Percentiles rank a stretch among this genome's conserved stretches.
phyloP scores from a whole-genome alignment of 2,329 filamentous ascomycete species.

The Pseudogymnoascus sp. region DNA sequence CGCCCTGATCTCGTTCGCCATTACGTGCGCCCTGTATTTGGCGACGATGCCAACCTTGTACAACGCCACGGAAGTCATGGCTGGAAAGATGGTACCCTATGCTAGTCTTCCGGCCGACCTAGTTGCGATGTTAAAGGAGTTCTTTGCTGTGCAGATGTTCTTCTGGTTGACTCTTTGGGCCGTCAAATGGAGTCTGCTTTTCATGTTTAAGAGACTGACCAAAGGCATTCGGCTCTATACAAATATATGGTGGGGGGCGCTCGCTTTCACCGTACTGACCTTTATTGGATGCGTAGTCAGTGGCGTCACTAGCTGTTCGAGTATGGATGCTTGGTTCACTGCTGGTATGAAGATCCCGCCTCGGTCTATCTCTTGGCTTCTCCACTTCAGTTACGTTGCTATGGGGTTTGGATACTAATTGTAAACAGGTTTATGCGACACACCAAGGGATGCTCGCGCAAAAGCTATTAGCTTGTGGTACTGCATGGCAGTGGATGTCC shows the following conservation, averaged over 20 bases:
- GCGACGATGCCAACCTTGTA: constrained; percentile 29
- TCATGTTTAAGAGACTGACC: background rate
- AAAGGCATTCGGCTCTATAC: background rate
- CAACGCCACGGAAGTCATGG: constrained; percentile 22
- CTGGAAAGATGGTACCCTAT: constrained; percentile 22
- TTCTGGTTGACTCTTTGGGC: constrained; percentile 9
- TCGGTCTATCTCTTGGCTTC: background rate
- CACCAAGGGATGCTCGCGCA: constrained; percentile 12
- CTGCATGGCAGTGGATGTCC: constrained; percentile 14
- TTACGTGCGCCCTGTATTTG: constrained; percentile 28
- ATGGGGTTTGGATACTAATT: background rate
- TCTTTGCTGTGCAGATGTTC: constrained; percentile 23
- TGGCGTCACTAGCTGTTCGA: constrained; percentile 28
- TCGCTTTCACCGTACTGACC: constrained; percentile 20
- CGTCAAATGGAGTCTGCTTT: constrained; percentile 8
- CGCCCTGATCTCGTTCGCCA: constrained; percentile 23
- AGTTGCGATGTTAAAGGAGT: constrained; percentile 28
- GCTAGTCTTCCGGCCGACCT: constrained; percentile 26
- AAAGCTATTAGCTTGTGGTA: constrained; percentile 17
- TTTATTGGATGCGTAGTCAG: constrained; percentile 31
- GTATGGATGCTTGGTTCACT: constrained; percentile 31
- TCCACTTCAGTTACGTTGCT: background rate
- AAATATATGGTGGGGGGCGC: constrained; percentile 2
- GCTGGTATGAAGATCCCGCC: constrained; percentile 5
- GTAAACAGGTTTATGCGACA: constrained; percentile 8